phyloP scores from a whole-genome alignment of 805 yeast species.

The Candida broadrunensis region DNA sequence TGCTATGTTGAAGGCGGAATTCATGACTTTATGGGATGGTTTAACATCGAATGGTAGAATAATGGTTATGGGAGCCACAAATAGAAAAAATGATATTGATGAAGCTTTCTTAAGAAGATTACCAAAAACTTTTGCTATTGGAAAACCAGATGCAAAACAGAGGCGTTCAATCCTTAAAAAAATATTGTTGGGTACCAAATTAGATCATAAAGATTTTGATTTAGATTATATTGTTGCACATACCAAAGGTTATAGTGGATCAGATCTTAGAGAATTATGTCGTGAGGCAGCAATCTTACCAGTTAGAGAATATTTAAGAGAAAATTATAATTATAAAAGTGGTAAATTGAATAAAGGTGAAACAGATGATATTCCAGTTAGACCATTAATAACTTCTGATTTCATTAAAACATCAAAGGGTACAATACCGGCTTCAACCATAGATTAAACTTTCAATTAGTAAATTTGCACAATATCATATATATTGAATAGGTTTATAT shows the following conservation, averaged over 20 bases:
- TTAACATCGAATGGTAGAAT: slow-evolving; percentile 73
- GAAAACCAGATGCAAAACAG: slow-evolving; percentile 66
- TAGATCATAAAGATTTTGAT: slow-evolving; percentile 57
- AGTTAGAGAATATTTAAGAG: slow-evolving; percentile 77
- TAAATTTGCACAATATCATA: too few species aligned
- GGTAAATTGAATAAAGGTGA: slow-evolving; percentile 24
- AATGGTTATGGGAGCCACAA: slow-evolving; percentile 91
- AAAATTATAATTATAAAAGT: slow-evolving; percentile 52
- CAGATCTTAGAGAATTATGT: slow-evolving; percentile 87
- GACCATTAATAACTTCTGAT: slow-evolving; percentile 65
- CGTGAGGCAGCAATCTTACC: slow-evolving; percentile 91
- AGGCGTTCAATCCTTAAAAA: slow-evolving; percentile 69
- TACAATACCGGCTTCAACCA: slow-evolving; percentile 14
- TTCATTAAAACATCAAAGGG: slow-evolving; percentile 44
- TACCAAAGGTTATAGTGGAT: slow-evolving; percentile 75
- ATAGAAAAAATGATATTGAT: slow-evolving; percentile 88
- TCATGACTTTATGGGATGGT: slow-evolving; percentile 98
- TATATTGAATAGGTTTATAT: too few species aligned
- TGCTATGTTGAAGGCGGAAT: slow-evolving; percentile 90
- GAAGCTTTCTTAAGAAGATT: slow-evolving; percentile 87
- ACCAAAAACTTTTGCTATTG: slow-evolving; percentile 84
- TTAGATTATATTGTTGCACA: slow-evolving; percentile 54
- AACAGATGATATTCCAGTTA: slow-evolving; percentile 39
- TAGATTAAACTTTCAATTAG: slow-evolving; percentile 13
- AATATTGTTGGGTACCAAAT: slow-evolving; percentile 59